Percentiles rank a stretch among this genome's conserved stretches.
These are phyloP conservation scores for Lachnellula arida DNA, from an alignment of 2,329 filamentous ascomycete genomes.

Conservation along the genomic window DNA sequence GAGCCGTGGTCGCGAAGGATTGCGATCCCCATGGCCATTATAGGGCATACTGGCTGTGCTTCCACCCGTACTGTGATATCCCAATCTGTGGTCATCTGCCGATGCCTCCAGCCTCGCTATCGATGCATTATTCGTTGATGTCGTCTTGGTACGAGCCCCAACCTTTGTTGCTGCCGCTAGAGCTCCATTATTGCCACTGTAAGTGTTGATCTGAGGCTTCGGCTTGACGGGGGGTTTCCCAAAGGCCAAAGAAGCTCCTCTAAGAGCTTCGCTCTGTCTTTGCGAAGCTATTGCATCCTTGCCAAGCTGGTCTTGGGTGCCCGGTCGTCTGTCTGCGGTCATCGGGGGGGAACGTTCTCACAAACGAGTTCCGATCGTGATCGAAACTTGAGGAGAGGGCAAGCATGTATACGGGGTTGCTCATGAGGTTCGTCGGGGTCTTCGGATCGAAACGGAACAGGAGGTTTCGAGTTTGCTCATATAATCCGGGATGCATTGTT, in stretches of 20 bases:
- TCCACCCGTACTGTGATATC: constrained; percentile 18
- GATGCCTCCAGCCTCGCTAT: constrained; percentile 2
- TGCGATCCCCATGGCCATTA: constrained; percentile 12
- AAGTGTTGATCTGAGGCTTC: constrained; percentile 34
- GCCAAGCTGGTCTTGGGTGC: constrained; percentile 14
- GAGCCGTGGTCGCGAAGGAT: constrained; percentile 10
- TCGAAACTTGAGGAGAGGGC: constrained; percentile 10
- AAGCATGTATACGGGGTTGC: constrained; percentile 12
- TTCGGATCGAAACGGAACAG: not conserved
- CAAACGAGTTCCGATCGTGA: constrained; percentile 14
- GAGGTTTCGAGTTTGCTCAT: not conserved
- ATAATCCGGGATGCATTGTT: no score
- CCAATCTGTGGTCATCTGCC: constrained; percentile 4
- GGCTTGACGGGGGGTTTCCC: constrained; percentile 39
- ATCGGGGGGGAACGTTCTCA: constrained; percentile 12
- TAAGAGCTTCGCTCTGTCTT: constrained; percentile 40
- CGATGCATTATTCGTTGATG: constrained; percentile 7
- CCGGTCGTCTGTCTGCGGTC: constrained; percentile 3
- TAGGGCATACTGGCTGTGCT: constrained; percentile 15
- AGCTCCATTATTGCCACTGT: constrained; percentile 40
- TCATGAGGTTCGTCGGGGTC: constrained; percentile 10
- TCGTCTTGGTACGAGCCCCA: constrained; percentile 16
- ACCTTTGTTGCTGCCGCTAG: constrained; percentile 41
- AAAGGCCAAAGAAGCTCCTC: constrained; percentile 45
- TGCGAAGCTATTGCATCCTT: constrained; percentile 12